Percentiles rank a stretch among this genome's conserved stretches.
Conservation (phyloP, 2,329 filamentous ascomycete genomes). For the Aspergillus piperis region DNA sequence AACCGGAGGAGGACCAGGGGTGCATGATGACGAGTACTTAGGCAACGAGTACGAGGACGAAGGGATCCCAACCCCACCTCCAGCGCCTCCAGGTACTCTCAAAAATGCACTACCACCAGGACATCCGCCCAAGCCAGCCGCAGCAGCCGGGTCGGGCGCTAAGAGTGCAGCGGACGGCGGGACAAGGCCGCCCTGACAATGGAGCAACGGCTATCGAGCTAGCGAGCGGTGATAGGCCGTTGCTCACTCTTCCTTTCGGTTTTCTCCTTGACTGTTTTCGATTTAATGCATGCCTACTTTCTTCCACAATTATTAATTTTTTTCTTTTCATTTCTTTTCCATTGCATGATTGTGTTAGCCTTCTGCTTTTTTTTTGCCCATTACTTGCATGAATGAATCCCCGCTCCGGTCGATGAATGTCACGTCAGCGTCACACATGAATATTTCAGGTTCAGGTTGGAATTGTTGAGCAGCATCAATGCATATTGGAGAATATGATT, state of each 20-base stretch:
- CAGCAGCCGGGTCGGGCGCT: conserved; percentile 18
- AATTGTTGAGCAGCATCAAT: conserved; percentile 19
- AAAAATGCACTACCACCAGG: conserved; percentile 66
- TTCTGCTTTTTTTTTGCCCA: conserved; percentile 3
- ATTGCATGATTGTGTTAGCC: conserved; percentile 12
- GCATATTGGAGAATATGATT: not conserved
- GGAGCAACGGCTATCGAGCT: conserved; percentile 5
- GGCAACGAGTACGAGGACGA: conserved; percentile 56
- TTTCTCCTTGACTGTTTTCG: conserved; percentile 7
- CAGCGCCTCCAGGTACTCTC: conserved; percentile 61
- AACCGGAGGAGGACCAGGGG: conserved; percentile 37
- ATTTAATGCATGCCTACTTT: conserved; percentile 4
- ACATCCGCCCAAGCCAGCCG: conserved; percentile 46
- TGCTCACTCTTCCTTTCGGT: not conserved
- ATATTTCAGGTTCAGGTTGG: conserved; percentile 6
- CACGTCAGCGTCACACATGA: conserved; percentile 9
- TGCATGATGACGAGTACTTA: conserved; percentile 53
- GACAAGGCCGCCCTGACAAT: conserved; percentile 35
- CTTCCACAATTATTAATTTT: no score
- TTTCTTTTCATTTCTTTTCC: conserved; percentile 6
- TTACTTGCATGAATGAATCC: conserved; percentile 15
- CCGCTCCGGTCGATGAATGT: conserved; percentile 11
- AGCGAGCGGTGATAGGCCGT: conserved; percentile 4
- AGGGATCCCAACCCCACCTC: conserved; percentile 41
- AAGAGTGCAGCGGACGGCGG: conserved; percentile 32